These are phyloP conservation scores for Candida golubevii DNA, from an alignment of 805 yeast species.

Conservation along the genomic window DNA sequence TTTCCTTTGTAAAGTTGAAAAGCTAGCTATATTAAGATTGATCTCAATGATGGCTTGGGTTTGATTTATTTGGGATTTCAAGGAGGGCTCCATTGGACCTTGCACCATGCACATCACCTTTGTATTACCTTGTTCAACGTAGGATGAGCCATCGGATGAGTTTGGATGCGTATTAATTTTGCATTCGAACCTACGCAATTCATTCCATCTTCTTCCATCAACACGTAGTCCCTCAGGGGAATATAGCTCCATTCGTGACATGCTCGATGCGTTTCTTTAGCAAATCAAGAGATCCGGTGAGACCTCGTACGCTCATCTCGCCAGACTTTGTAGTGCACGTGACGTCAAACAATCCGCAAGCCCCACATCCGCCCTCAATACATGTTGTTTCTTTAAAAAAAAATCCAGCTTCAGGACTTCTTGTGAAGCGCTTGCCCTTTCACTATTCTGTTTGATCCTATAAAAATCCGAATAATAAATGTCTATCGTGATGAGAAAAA, in stretches of 20 bases:
- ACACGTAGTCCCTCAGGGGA: constrained; percentile 93
- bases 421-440: too few relatives aligned
- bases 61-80: constrained; percentile 47
- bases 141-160: constrained; percentile 88
- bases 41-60: constrained; percentile 58
- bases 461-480: too few relatives aligned
- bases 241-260: constrained; percentile 75
- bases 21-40: constrained; percentile 69
- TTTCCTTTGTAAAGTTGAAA: constrained; percentile 72
- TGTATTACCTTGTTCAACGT: constrained; percentile 87
- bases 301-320: too few relatives aligned
- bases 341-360: too few relatives aligned
- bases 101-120: constrained; percentile 78
- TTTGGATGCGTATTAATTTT: constrained; percentile 83
- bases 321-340: too few relatives aligned
- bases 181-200: constrained; percentile 76
- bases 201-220: constrained; percentile 96
- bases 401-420: too few relatives aligned
- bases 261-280: constrained; percentile 13
- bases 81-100: constrained; percentile 85
- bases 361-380: too few relatives aligned
- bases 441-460: too few relatives aligned
- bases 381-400: too few relatives aligned
- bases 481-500: too few relatives aligned
- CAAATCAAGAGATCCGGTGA: too few relatives aligned